Percentiles rank a stretch among this genome's conserved stretches.
Evolutionary conservation across 352 stramenopile genomes (phyloP).

Genomic region (Saprolegnia diclina): DNA sequence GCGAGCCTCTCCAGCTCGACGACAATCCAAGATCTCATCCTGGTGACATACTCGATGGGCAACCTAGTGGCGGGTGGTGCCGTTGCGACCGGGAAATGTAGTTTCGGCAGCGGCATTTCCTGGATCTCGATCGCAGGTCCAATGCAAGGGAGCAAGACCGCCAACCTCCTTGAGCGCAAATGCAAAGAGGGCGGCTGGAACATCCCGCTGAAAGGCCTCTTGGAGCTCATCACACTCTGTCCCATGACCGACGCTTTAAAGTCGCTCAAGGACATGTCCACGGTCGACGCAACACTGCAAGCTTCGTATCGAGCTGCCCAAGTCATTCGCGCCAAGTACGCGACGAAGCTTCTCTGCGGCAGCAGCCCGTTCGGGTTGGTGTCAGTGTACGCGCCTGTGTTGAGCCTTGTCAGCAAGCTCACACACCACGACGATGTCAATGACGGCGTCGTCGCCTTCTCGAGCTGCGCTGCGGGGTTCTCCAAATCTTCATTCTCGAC

Average conservation of each 20-base stretch:
- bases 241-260: conserved; percentile 31
- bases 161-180: conserved; percentile 22
- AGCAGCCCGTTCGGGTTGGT: conserved; percentile 32
- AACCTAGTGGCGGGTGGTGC: conserved; percentile 36
- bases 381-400: conserved; percentile 1
- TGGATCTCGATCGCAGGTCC: conserved; percentile 38
- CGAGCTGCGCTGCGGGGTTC: conserved; percentile 35
- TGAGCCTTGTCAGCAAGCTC: conserved; percentile 25
- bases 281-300: conserved; percentile 24
- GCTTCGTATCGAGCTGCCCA: conserved; percentile 27
- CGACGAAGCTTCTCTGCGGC: conserved; percentile 33
- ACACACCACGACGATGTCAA: conserved; percentile 33
- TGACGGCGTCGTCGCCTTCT: conserved; percentile 38
- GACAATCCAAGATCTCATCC: conserved; percentile 30
- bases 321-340: conserved; percentile 31
- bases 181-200: neutral
- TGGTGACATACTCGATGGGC: conserved; percentile 45
- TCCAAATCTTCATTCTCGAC: conserved; percentile 32
- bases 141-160: conserved; percentile 33
- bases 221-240: conserved; percentile 26
- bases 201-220: too few relatives aligned
- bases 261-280: conserved; percentile 15
- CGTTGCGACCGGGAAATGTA: conserved; percentile 31
- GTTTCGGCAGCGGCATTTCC: conserved; percentile 30
- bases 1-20: conserved; percentile 24